phyloP scores from a whole-genome alignment of 75 land plant genomes.

The Selaginella tamariscina region DNA sequence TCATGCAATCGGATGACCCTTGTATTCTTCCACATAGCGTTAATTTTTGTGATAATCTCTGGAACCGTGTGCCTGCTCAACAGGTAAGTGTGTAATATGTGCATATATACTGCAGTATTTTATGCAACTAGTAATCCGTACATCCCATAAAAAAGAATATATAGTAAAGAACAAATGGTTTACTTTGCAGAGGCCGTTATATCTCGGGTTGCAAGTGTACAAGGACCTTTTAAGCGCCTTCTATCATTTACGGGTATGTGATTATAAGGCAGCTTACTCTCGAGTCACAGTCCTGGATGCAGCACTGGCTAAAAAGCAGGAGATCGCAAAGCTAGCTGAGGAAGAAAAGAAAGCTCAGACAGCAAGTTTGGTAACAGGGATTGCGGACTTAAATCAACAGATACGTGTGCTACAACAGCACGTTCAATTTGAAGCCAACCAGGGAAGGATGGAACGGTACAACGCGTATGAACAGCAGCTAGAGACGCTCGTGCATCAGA shows the following conservation, averaged over 20 bases:
- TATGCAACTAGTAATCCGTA: too few species aligned
- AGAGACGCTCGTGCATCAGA: not conserved
- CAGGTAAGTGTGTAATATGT: conserved; percentile 27
- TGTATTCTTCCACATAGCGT: conserved; percentile 37
- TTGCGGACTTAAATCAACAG: not conserved
- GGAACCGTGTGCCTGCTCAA: conserved; percentile 45
- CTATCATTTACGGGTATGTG: conserved; percentile 68
- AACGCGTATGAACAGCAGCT: not conserved
- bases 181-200: conserved; percentile 41
- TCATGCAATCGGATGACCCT: conserved; percentile 75
- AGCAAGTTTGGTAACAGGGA: not conserved
- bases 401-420: not conserved
- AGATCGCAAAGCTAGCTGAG: conserved; percentile 25
- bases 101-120: not conserved
- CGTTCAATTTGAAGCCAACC: not conserved
- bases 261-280: conserved; percentile 64
- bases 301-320: conserved; percentile 33
- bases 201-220: conserved; percentile 67
- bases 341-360: not conserved
- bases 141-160: too few species aligned
- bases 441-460: not conserved
- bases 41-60: conserved; percentile 37
- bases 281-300: conserved; percentile 62
- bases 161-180: too few species aligned
- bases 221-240: conserved; percentile 70